Evolutionary conservation across 371 early-diverging fungal species (phyloP), one percentile per base, ranked within the genome.

Genomic region (Batrachochytrium dendrobatidis): DNA sequence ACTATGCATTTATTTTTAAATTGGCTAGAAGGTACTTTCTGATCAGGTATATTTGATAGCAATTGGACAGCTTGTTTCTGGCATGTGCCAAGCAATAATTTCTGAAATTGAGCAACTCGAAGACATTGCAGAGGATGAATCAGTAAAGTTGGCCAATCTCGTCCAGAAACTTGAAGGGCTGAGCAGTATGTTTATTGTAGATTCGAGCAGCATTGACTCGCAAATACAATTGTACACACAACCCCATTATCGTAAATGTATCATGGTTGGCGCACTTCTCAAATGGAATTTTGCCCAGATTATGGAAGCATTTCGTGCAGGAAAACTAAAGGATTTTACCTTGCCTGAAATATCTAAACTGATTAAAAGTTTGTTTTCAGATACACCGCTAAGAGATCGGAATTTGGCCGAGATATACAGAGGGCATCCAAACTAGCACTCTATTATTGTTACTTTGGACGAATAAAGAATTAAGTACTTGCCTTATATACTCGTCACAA

Each of bases 211-310:
- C 34, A 33, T 32, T 46, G 45, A 33, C 30, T 4, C 44, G 33
- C 39, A 39, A n/a, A 39, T 39, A 35, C 28, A 28, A 53, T 33
- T 17, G 39, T 25, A n/a, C 28, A 2, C 17, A 22, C 20, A 26
- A n/a, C 51, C 51, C 18, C 5, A 4, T 7, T 35, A 29, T 17
- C 33, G 26, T n/a, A 52, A 53, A 35, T 86, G 80, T 55, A 75
- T 74, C 69, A 58, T 77, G 25, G 28, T 85, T 20, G 81, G 80
- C 28, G 83, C 82, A 46, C 77, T 89, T 45, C 67, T 89, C 4
- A 83, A 86, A 32, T 67, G 83, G 71, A 78, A 75, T 28, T 79
- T 87, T 69, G 83, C 83, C 1, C 84, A 85, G 29, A 86, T 89
- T 52, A 83, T 86, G 84, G 77, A 73, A 3, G 59, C 72, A 6